Base-by-base conservation (phyloP, 176 grass and related monocot genomes). In the Zizania latifolia region DNA sequence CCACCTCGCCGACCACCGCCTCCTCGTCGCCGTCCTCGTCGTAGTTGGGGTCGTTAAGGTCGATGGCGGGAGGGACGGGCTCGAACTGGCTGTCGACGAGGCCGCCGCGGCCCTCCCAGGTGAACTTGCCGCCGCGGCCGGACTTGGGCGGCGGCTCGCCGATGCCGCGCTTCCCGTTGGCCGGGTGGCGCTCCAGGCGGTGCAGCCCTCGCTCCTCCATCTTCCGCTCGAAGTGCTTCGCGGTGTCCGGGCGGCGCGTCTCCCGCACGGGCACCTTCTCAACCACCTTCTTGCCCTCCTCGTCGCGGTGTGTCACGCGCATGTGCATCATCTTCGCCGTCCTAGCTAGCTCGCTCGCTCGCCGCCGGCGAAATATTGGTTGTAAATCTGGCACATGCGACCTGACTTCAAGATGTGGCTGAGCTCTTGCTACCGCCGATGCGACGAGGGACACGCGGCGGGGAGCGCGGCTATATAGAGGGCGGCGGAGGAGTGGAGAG, bases 11-110 rank as follows among this genome's bases (percentile, higher is more conserved):
- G 5, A 97, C 29, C 16, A 89, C 61, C 2, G 2, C 16, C 74
- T 83, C 85, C 62, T 58, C 34, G 0, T 58, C 80, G 36, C 1
- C 80, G 10, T 80, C 90, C 1, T 86, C 81, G 1, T 75, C 88
- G 80, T 92, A 93, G 88, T 98, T 94, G 67, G 94, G 94, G 27
- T 97, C 90, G 19, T 85, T 70, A 50, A 61, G 85, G 71, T 98
- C 94, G 26, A 97, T 34, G 36, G 91, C 91, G 1, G 84, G 41
- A 0, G 86, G 94, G 8, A 78, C 55, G 0, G 88, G 91, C 12
- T 92, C 86, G 14, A 93, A 64, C 77, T 93, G 40, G 39, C 21
- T 81, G 3, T 79, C 56, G 21, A 81, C 73, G 16, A 45, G 10
- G 1, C 82, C 81, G 0, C 71, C 84, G 3, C 90, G 91, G 1